Base-by-base conservation (phyloP, 805 yeast species). In the Nakazawaea holstii region DNA sequence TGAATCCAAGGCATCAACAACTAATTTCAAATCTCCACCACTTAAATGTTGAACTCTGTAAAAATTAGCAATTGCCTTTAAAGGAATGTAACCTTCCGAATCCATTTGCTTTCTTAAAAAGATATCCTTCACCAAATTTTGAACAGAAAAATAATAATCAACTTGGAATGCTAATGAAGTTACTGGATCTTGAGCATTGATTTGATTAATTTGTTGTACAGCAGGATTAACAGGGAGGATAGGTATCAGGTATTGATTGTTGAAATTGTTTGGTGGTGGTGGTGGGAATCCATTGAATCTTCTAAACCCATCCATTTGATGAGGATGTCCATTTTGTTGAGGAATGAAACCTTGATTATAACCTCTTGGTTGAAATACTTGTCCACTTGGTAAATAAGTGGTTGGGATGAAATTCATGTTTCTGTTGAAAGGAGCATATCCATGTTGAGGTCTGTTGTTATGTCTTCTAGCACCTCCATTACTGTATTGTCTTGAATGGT, bases 71-170 rank as follows among this genome's bases (percentile, higher is more conserved):
- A 89, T 73, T 48, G 79, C 73, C 6, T 64, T 59, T 49, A 89
- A 65, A 31, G 82, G 79, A 46, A 90, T 74, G 73, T 83, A 82
- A 26, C 97, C 97, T 50, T 79, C 73, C 41, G 75, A 58, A 64
- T 83, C 79, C 95, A 92, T 87, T 58, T 86, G 87, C 54, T 80
- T 77, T 66, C 96, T 80, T 66, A 94, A 73, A 62, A 69, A 92
- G 44, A 83, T 70, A 68, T 94, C 99, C 67, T 89, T 87, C 56
- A 84, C 72, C 66, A 94, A 74, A 66, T 94, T 94, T 57, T 89
- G 96, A 43, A 82, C 73, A 29, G 95, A 84, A 69, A 94, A 87
- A 66, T 94, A 94, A 72, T 94, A 94, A 61, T 88, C 94, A 45
- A 92, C 71, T 72, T 91, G 98, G 64, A 62, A 64, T 7, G 76